Evolutionary conservation across 2,329 filamentous ascomycete species (phyloP), one percentile per base, ranked within the genome.

Genomic region (Talaromyces marneffei): DNA sequence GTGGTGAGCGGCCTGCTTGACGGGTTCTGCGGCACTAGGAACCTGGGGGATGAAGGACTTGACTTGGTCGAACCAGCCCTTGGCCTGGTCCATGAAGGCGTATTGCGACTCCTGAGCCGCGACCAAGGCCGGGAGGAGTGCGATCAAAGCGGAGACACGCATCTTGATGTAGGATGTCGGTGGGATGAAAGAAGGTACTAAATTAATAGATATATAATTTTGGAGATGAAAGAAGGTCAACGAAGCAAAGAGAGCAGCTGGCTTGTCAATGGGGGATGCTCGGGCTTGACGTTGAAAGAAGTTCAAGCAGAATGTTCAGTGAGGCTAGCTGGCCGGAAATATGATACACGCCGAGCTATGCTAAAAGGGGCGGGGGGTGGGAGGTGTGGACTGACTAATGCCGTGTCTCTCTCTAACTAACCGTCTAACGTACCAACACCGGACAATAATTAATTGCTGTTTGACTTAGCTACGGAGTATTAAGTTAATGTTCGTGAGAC

Each of bases 21-120:
- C 66, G 23, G 71, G 70, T 53, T 69, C 68, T 27, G 69, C 44
- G 20, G 31, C 71, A 2, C 72, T 70, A 33, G 71, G 69, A 39
- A 79, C 78, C 55, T 81, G 80, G n/a, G 82, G 79, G 66, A 86
- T 75, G 64, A 79, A 81, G 56, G 78, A 76, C 66, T 83, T 84
- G 61, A 83, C 83, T 75, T 78, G 78, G 65, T 79, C 72, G 68
- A 81, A 75, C 78, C 78, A 80, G 53, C 73, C 77, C 67, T 77
- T 73, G 33, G 79, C 72, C 62, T 75, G 75, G 40, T 79, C 77
- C 44, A 65, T 70, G 59, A 81, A 75, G 35, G 84, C 83, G 42
- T 83, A 72, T 71, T 87, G 85, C 27, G 48, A 39, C 67, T 84
- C 79, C 71, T 86, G 80, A 54, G 83, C 83, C 64, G 80, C 78